Evolutionary conservation across 78 protist genomes (phyloP).

Genomic region (Chrysochromulina tobinii): DNA sequence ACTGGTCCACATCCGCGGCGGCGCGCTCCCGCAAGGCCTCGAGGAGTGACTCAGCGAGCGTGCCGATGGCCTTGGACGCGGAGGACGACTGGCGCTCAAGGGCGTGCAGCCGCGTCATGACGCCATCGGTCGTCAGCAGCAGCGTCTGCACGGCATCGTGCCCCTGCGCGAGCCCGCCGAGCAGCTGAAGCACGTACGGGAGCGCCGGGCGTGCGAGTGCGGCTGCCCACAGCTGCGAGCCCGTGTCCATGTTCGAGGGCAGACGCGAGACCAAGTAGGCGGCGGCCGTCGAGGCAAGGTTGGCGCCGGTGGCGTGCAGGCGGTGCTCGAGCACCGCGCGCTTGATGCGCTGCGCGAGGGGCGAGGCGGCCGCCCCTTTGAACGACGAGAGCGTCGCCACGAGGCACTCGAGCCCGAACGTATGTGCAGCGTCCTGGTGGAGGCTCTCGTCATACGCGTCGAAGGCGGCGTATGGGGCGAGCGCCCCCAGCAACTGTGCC

Average conservation of each 20-base stretch:
- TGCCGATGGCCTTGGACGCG: slow-evolving; percentile 50
- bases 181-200: slow-evolving; percentile 65
- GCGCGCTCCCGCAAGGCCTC: slow-evolving; percentile 27
- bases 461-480: background rate
- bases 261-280: background rate
- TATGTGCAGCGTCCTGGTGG: background rate
- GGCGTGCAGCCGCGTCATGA: slow-evolving; percentile 52
- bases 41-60: slow-evolving; percentile 64
- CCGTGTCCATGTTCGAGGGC: background rate
- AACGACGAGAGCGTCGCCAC: background rate
- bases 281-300: background rate
- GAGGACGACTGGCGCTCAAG: slow-evolving; percentile 61
- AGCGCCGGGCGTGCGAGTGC: slow-evolving; percentile 63
- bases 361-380: background rate
- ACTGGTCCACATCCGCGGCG: background rate
- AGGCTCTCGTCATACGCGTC: background rate
- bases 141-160: slow-evolving; percentile 55
- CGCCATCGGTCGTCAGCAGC: background rate
- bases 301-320: background rate
- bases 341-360: background rate
- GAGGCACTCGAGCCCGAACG: background rate
- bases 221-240: slow-evolving; percentile 46
- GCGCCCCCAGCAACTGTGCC: background rate
- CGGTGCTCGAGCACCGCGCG: background rate
- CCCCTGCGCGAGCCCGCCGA: slow-evolving; percentile 58